Percentiles rank a stretch among this genome's conserved stretches.
Evolutionary conservation across 176 grass and related monocot species (phyloP).

Genomic region (Rhynchospora breviuscula): DNA sequence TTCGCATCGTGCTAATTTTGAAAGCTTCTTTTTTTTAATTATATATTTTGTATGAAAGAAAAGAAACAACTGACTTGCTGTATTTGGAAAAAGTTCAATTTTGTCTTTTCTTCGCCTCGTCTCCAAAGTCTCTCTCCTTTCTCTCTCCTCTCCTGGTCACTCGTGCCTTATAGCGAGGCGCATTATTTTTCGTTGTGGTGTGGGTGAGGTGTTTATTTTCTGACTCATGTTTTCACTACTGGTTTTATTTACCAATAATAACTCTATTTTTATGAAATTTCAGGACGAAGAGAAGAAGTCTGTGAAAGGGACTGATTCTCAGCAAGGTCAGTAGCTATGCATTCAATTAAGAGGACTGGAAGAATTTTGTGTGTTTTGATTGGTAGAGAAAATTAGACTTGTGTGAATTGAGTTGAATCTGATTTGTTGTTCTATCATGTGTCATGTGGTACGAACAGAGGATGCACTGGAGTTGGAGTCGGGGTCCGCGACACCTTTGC

Average conservation of each 20-base stretch:
- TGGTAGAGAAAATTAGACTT: not conserved
- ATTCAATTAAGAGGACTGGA: not conserved
- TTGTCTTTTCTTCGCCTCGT: not conserved
- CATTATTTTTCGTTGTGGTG: not conserved
- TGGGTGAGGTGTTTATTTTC: not conserved
- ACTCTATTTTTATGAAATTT: slow-evolving; percentile 18
- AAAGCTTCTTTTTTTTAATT: not conserved
- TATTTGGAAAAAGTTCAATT: slow-evolving; percentile 15
- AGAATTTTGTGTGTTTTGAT: not conserved
- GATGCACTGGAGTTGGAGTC: slow-evolving; percentile 19
- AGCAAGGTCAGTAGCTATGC: slow-evolving; percentile 36
- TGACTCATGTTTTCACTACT: not conserved
- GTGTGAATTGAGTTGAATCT: slow-evolving; percentile 4
- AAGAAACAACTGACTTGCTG: slow-evolving; percentile 9
- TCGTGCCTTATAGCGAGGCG: not conserved
- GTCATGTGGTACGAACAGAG: slow-evolving; percentile 24
- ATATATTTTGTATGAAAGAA: not conserved
- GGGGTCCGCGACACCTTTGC: slow-evolving; percentile 34
- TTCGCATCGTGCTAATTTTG: slow-evolving; percentile 1
- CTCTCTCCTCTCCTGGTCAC: not conserved
- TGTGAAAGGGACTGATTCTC: slow-evolving; percentile 31
- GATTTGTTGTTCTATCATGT: slow-evolving; percentile 23
- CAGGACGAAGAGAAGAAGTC: slow-evolving; percentile 30
- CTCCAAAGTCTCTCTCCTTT: slow-evolving; percentile 16
- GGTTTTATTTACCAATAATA: not conserved